These are phyloP conservation scores for Cucurbita ficifolia DNA, from an alignment of 306 rosid species.

Conservation along the genomic window DNA sequence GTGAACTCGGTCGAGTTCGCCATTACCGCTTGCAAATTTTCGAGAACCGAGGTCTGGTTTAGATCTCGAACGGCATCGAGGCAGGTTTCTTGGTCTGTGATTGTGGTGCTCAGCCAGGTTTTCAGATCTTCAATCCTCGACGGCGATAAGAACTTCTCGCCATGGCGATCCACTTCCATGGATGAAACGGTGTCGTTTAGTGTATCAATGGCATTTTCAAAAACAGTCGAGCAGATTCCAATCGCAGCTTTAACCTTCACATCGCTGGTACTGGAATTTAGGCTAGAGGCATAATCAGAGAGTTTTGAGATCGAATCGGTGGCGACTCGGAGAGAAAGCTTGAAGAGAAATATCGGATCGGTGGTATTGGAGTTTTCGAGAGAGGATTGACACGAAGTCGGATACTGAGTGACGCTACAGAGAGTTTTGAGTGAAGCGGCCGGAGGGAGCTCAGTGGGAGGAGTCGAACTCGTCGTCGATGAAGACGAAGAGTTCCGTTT, in stretches of 20 bases:
- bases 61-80: constrained; percentile 50
- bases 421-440: constrained; percentile 51
- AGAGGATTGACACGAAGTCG: constrained; percentile 48
- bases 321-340: constrained; percentile 68
- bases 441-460: constrained; percentile 35
- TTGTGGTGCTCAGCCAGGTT: constrained; percentile 66
- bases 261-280: constrained; percentile 12
- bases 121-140: constrained; percentile 23
- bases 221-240: constrained; percentile 22
- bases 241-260: constrained; percentile 14
- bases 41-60: constrained; percentile 9
- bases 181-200: constrained; percentile 49
- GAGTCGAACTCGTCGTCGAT: constrained; percentile 8
- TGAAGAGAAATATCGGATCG: constrained; percentile 51
- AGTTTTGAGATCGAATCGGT: constrained; percentile 38
- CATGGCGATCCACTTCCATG: constrained; percentile 11
- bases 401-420: constrained; percentile 60
- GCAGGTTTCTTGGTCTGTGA: constrained; percentile 77
- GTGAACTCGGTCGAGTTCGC: constrained; percentile 53
- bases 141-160: constrained; percentile 16
- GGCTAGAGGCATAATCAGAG: neutral
- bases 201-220: constrained; percentile 44
- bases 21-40: constrained; percentile 18
- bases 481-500: constrained; percentile 26
- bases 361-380: constrained; percentile 41